These are phyloP conservation scores for Orbilia javanica DNA, from an alignment of 2,329 filamentous ascomycete species.

Conservation along the genomic window DNA sequence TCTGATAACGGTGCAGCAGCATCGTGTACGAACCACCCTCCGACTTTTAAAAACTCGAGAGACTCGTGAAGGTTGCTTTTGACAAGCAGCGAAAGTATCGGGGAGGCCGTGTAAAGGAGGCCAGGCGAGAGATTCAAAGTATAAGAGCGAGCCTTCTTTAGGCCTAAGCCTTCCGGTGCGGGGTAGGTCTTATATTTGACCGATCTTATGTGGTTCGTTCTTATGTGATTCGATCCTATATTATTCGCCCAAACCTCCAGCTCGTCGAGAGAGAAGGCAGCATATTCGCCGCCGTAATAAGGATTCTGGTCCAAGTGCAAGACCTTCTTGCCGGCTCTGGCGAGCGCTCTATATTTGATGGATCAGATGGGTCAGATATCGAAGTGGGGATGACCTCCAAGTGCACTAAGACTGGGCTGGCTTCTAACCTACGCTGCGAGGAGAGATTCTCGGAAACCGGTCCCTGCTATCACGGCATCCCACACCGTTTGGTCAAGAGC, in stretches of 20 bases:
- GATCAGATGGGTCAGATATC: slow-evolving; percentile 3
- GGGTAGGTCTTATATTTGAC: slow-evolving; percentile 26
- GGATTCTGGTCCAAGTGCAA: slow-evolving; percentile 61
- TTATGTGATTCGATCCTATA: background rate
- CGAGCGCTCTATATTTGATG: slow-evolving; percentile 58
- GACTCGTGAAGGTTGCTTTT: slow-evolving; percentile 89
- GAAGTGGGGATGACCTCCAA: background rate
- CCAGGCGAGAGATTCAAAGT: slow-evolving; percentile 86
- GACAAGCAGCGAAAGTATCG: slow-evolving; percentile 82
- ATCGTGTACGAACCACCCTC: slow-evolving; percentile 85
- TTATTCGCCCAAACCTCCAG: slow-evolving; percentile 54
- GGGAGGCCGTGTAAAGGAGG: slow-evolving; percentile 84
- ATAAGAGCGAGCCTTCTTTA: slow-evolving; percentile 79
- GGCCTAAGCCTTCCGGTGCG: slow-evolving; percentile 62
- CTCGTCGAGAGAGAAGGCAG: slow-evolving; percentile 60
- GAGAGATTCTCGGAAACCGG: slow-evolving; percentile 69
- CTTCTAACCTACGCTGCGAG: slow-evolving; percentile 69
- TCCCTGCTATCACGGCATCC: slow-evolving; percentile 71
- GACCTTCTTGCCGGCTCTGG: slow-evolving; percentile 60
- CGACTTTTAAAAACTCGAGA: slow-evolving; percentile 92
- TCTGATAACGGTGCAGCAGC: slow-evolving; percentile 62
- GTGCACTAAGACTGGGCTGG: background rate
- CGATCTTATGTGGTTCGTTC: background rate
- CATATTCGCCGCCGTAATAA: slow-evolving; percentile 60
- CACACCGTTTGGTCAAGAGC: slow-evolving; percentile 69